Conservation (phyloP, 768 basidiomycete species). For the Phanerochaete carnosa region DNA sequence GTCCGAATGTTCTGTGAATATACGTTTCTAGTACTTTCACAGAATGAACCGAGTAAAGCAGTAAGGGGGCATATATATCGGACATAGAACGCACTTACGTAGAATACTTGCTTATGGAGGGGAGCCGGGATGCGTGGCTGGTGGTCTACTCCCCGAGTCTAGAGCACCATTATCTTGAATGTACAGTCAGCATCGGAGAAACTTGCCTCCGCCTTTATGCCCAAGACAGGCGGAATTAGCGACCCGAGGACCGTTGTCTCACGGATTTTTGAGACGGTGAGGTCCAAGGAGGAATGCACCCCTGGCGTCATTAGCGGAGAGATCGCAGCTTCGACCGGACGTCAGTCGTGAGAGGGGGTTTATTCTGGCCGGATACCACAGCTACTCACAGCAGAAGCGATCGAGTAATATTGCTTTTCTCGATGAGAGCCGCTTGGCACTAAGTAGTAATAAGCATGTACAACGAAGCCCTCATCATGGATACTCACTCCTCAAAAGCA, state of each 20-base stretch:
- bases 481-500: background rate
- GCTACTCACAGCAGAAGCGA: background rate
- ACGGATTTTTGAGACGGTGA: background rate
- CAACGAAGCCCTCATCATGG: background rate
- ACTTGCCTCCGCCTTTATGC: background rate
- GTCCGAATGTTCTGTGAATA: too few relatives aligned
- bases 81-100: slow-evolving; percentile 3
- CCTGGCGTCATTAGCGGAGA: too few relatives aligned
- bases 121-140: background rate
- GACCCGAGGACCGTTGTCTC: background rate
- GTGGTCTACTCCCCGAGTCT: background rate
- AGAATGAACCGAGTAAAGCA: too few relatives aligned
- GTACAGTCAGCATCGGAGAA: background rate
- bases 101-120: background rate
- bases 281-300: background rate
- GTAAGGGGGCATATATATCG: too few relatives aligned
- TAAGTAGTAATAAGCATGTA: background rate
- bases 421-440: background rate
- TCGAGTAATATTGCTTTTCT: background rate
- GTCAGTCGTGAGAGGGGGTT: too few relatives aligned
- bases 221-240: background rate
- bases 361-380: too few relatives aligned
- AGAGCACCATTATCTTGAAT: too few relatives aligned
- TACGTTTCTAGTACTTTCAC: too few relatives aligned
- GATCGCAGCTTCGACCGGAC: too few relatives aligned